phyloP scores from a whole-genome alignment of 441 rosid species.

The Pelargonium citronellum region DNA sequence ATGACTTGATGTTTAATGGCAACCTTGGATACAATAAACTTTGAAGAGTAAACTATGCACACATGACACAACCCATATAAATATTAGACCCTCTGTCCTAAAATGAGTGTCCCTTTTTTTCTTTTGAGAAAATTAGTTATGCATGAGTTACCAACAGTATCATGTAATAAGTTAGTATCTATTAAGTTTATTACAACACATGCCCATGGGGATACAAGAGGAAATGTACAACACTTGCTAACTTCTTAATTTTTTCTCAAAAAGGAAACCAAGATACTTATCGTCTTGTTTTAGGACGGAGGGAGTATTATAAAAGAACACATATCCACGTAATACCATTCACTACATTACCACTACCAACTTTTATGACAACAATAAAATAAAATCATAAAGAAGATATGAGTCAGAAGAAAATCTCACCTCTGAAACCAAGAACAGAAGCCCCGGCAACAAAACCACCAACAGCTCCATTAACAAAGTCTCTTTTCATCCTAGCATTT shows the following conservation, averaged over 20 bases:
- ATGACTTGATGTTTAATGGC: neutral
- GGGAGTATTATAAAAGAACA: too few species aligned
- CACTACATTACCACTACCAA: neutral
- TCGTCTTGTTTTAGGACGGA: too few species aligned
- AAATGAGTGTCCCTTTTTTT: too few species aligned
- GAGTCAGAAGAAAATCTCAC: slow-evolving; percentile 23
- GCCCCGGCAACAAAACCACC: slow-evolving; percentile 93
- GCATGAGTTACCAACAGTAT: too few species aligned
- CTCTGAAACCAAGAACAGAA: slow-evolving; percentile 67
- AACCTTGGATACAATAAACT: neutral
- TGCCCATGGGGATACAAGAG: too few species aligned
- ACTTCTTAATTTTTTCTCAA: too few species aligned
- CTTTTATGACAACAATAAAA: slow-evolving; percentile 2
- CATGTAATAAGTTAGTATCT: too few species aligned
- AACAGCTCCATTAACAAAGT: slow-evolving; percentile 76
- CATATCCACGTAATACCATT: neutral
- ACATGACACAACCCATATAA: neutral
- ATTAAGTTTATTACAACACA: too few species aligned
- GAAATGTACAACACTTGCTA: too few species aligned
- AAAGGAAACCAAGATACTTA: too few species aligned
- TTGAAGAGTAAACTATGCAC: neutral
- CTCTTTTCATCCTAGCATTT: slow-evolving; percentile 68
- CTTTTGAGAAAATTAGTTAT: too few species aligned
- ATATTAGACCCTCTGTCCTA: too few species aligned
- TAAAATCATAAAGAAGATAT: neutral